Conservation (phyloP, 257 asterid genomes). For the Jaltomata sinuosa region DNA sequence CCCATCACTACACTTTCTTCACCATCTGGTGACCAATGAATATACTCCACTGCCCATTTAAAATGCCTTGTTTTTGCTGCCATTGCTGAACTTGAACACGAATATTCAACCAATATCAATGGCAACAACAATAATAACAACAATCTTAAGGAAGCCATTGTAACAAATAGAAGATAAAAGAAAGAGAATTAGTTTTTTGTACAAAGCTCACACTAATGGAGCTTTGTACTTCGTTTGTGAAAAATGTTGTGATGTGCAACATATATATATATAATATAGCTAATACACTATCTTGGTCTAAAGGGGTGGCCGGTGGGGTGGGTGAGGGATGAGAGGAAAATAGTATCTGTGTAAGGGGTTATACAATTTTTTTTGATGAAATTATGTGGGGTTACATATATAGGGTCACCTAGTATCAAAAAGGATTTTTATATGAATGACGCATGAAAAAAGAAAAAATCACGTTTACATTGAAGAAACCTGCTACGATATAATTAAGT, state of each 20-base stretch:
- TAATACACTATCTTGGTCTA: neutral
- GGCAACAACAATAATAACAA: neutral
- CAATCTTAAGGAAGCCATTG: neutral
- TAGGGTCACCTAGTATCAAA: no score
- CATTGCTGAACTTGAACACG: conserved; percentile 9
- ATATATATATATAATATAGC: neutral
- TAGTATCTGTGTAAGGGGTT: no score
- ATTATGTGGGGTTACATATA: no score
- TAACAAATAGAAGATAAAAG: neutral
- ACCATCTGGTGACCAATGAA: conserved; percentile 72
- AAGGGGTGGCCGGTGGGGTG: neutral
- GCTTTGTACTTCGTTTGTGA: neutral
- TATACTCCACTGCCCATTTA: conserved; percentile 60
- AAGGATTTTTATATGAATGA: no score
- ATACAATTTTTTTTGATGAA: no score
- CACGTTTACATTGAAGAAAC: no score
- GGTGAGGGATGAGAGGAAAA: no score
- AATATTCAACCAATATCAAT: neutral
- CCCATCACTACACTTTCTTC: conserved; percentile 44
- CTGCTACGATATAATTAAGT: no score
- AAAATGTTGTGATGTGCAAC: neutral
- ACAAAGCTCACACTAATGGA: neutral
- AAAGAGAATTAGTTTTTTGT: neutral
- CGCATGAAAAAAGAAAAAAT: no score
- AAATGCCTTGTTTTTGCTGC: conserved; percentile 31